A percentile compares a stretch with the other conserved stretches of the same genome.
Conservation (phyloP, 192 early-diverging fungal genomes). For the Diversispora eburnea region DNA sequence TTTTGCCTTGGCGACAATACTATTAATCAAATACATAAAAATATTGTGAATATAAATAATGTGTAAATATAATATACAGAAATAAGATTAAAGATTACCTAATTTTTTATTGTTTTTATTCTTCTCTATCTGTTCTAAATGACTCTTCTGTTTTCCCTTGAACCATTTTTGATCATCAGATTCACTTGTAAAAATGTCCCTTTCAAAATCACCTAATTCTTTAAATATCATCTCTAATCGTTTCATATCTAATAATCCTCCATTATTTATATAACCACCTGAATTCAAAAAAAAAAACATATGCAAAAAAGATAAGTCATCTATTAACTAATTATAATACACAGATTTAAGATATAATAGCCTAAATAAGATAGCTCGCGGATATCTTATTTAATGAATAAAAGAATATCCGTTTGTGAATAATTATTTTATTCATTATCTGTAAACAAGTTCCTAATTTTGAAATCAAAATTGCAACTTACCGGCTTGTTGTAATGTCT, state of each 20-base stretch:
- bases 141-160: constrained; percentile 37
- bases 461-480: background rate
- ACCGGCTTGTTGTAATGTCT: constrained; percentile 50
- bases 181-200: constrained; percentile 49
- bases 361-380: too few relatives aligned
- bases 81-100: constrained; percentile 1
- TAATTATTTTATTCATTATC: too few relatives aligned
- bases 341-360: too few relatives aligned
- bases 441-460: too few relatives aligned
- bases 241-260: constrained; percentile 61
- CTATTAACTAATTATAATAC: background rate
- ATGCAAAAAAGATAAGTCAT: constrained; percentile 2
- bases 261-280: constrained; percentile 87
- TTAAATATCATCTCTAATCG: constrained; percentile 62
- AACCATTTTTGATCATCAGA: constrained; percentile 44
- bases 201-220: constrained; percentile 54
- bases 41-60: background rate
- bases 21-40: constrained; percentile 17
- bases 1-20: constrained; percentile 51
- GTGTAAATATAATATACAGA: background rate
- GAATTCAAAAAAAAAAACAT: constrained; percentile 40
- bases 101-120: constrained; percentile 19
- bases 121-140: constrained; percentile 12
- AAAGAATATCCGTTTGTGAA: too few relatives aligned
- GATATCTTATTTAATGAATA: too few relatives aligned